These are phyloP conservation scores for Colletotrichum falcatum DNA, from an alignment of 2,329 filamentous ascomycete genomes.

Conservation along the genomic window DNA sequence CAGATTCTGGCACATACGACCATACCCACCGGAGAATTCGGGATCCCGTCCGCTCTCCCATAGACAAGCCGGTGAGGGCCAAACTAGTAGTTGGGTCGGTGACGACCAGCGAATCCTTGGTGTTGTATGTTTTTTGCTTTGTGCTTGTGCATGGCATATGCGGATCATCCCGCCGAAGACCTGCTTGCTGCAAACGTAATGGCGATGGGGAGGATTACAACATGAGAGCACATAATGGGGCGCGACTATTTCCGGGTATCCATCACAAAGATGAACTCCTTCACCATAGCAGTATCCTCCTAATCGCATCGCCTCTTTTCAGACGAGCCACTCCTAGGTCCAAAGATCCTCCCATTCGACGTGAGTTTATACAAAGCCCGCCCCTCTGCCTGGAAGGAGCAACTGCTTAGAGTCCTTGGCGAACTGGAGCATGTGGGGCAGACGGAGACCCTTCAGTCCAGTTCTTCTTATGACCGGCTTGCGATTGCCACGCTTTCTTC, in stretches of 20 bases:
- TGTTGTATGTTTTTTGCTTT: neutral
- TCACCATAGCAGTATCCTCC: neutral
- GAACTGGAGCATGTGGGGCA: no score
- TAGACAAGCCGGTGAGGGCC: slow-evolving; percentile 1
- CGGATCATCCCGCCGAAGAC: neutral
- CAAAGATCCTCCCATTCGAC: neutral
- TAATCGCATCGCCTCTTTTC: neutral
- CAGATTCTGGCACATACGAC: neutral
- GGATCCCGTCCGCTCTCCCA: slow-evolving; percentile 1
- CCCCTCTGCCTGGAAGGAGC: no score
- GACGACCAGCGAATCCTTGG: neutral
- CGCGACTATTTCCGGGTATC: neutral
- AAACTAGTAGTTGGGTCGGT: slow-evolving; percentile 2
- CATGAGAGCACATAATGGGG: no score
- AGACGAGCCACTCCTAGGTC: neutral
- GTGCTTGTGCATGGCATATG: neutral
- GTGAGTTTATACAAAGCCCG: no score
- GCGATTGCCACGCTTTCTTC: neutral
- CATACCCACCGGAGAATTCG: neutral
- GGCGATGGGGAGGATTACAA: neutral
- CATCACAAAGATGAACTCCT: neutral
- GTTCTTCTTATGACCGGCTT: neutral
- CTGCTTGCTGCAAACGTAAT: neutral
- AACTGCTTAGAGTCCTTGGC: neutral
- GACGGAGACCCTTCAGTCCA: neutral